Evolutionary conservation across 1,284 basidiomycete genomes (phyloP).

Genomic region (Athelia sp.): DNA sequence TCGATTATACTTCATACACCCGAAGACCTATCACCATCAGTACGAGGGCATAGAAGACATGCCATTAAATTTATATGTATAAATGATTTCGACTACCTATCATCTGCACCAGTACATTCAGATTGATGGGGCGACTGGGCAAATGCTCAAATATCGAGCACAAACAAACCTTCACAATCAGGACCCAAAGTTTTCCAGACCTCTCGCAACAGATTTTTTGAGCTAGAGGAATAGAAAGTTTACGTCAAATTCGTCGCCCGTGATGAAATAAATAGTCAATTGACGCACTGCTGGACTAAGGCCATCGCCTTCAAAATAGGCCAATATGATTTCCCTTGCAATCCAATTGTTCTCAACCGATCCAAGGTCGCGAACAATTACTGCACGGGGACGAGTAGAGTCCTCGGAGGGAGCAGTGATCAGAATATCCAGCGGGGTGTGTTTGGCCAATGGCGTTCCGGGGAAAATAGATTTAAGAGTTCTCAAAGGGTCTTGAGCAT

Average conservation of each 20-base stretch:
- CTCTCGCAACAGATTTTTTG: slow-evolving; percentile 34
- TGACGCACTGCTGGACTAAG: slow-evolving; percentile 71
- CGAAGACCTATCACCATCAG: no score
- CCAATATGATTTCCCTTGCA: slow-evolving; percentile 62
- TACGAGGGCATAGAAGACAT: no score
- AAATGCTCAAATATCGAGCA: no score
- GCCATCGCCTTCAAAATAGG: slow-evolving; percentile 68
- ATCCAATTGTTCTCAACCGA: slow-evolving; percentile 70
- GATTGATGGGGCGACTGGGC: no score
- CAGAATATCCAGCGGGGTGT: slow-evolving; percentile 63
- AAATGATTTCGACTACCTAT: no score
- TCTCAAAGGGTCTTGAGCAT: slow-evolving; percentile 57
- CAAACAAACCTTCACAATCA: no score
- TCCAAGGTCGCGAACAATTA: slow-evolving; percentile 72
- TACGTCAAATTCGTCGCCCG: not conserved
- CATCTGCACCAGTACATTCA: no score
- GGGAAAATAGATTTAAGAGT: slow-evolving; percentile 76
- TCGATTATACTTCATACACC: no score
- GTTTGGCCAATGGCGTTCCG: slow-evolving; percentile 58
- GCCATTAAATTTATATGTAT: no score
- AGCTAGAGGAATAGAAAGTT: slow-evolving; percentile 28
- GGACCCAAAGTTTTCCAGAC: slow-evolving; percentile 19
- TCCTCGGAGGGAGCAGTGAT: slow-evolving; percentile 47
- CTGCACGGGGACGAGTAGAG: slow-evolving; percentile 39
- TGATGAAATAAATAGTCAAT: slow-evolving; percentile 6